Conservation (phyloP, 495 filamentous ascomycete genomes). For the Podospora sp. region DNA sequence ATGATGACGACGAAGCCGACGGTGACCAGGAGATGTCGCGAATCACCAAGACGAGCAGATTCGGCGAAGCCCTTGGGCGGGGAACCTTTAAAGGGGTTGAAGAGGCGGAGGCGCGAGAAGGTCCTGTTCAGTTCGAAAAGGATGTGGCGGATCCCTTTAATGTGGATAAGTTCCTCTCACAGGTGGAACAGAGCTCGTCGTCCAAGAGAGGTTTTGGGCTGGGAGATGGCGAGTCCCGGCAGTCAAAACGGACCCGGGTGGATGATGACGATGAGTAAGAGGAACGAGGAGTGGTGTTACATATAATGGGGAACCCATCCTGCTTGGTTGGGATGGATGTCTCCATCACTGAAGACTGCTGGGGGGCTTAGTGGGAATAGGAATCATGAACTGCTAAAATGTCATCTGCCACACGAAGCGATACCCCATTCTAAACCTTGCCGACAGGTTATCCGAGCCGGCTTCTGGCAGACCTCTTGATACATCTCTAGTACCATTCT, state of each 20-base stretch:
- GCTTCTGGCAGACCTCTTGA: too few species aligned
- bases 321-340: neutral
- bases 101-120: conserved; percentile 83
- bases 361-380: too few species aligned
- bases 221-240: conserved; percentile 69
- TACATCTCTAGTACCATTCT: too few species aligned
- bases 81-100: conserved; percentile 89
- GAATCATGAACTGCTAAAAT: too few species aligned
- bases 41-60: conserved; percentile 79
- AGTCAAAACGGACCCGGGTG: conserved; percentile 75
- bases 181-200: conserved; percentile 63
- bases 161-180: conserved; percentile 87
- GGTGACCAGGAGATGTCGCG: conserved; percentile 81
- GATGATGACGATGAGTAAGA: conserved; percentile 65
- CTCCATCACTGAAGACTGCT: neutral
- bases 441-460: too few species aligned
- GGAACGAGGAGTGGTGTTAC: neutral
- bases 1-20: conserved; percentile 75
- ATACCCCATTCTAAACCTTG: too few species aligned
- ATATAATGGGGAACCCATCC: neutral
- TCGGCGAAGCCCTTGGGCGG: conserved; percentile 80
- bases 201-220: conserved; percentile 83
- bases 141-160: conserved; percentile 86
- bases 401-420: too few species aligned
- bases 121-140: conserved; percentile 98